Conservation (phyloP, 305 asterid species). For the Fraxinus nigra region DNA sequence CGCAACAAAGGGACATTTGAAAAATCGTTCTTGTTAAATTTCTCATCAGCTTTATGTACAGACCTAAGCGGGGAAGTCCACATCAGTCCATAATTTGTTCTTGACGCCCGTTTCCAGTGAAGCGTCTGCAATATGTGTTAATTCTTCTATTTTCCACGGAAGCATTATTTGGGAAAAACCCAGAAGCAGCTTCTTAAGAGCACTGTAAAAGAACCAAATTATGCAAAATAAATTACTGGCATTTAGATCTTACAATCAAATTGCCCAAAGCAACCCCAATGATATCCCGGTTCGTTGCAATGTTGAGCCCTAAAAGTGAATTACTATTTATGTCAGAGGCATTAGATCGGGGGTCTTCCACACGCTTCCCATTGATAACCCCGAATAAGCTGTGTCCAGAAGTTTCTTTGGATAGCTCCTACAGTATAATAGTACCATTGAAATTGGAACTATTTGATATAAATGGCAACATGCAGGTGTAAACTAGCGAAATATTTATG, state of each 20-base stretch:
- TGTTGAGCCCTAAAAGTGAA: constrained; percentile 76
- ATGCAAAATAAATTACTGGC: not conserved
- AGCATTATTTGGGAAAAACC: not conserved
- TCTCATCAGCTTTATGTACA: constrained; percentile 51
- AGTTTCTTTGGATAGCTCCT: constrained; percentile 83
- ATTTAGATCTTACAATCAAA: constrained; percentile 64
- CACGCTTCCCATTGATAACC: constrained; percentile 83
- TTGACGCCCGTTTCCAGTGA: constrained; percentile 93
- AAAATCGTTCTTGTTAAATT: constrained; percentile 37
- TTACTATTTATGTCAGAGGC: constrained; percentile 83
- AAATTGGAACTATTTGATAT: not conserved
- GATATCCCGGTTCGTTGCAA: constrained; percentile 83
- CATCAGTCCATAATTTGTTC: constrained; percentile 73
- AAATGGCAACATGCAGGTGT: not conserved
- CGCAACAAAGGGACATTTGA: constrained; percentile 65
- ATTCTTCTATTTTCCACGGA: constrained; percentile 1
- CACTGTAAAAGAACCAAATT: not conserved
- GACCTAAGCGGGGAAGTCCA: constrained; percentile 86
- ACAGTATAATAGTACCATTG: not conserved
- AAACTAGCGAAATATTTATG: not conserved
- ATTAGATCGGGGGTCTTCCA: constrained; percentile 82
- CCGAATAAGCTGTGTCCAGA: constrained; percentile 82
- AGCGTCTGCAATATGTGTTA: constrained; percentile 61
- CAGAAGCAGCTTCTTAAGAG: not conserved
- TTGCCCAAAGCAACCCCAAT: constrained; percentile 89